phyloP scores from a whole-genome alignment of 306 rosid species.

The Prunus mongolica region DNA sequence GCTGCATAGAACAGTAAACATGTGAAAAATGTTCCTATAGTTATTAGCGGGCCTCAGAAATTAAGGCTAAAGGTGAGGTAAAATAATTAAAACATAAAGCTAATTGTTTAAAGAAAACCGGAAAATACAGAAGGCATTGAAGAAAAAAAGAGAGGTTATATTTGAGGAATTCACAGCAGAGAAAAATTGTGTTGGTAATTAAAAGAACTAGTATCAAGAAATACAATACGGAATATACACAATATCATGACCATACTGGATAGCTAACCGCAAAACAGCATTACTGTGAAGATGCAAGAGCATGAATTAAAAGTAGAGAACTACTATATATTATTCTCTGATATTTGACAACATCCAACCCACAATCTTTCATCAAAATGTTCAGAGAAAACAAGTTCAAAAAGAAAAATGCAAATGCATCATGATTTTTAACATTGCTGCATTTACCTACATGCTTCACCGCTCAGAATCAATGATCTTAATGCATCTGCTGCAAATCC shows the following conservation, averaged over 20 bases:
- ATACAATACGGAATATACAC: background rate
- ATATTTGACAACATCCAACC: background rate
- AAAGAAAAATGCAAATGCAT: background rate
- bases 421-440: constrained; percentile 8
- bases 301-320: background rate
- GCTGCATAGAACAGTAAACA: constrained; percentile 36
- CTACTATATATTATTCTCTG: background rate
- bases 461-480: constrained; percentile 61
- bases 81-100: background rate
- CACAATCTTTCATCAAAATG: background rate
- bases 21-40: constrained; percentile 16
- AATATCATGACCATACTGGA: background rate
- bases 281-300: background rate
- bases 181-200: background rate
- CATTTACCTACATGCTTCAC: constrained; percentile 77
- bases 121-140: background rate
- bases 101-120: background rate
- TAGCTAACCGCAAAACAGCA: background rate
- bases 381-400: background rate
- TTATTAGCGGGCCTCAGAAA: background rate
- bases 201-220: background rate
- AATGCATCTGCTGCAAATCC: constrained; percentile 81
- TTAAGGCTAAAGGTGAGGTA: background rate
- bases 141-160: background rate
- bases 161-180: background rate